Evolutionary conservation across 148 eudicot genomes (phyloP).

Genomic region (Rhododendron molle): DNA sequence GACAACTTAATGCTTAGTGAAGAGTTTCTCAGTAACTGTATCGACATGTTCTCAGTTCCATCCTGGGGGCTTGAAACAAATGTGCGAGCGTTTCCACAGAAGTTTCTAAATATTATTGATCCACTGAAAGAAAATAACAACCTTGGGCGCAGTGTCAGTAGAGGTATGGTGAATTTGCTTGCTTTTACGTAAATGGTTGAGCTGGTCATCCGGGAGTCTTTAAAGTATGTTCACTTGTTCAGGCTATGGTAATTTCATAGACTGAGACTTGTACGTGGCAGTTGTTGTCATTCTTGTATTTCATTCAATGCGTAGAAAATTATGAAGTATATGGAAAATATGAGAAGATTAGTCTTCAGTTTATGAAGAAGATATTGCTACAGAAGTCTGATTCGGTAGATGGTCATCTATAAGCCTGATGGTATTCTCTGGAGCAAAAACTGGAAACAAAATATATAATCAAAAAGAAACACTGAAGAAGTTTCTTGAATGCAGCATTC

Average conservation of each 20-base stretch:
- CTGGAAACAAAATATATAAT: neutral
- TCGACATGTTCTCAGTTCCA: constrained; percentile 41
- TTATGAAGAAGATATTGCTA: neutral
- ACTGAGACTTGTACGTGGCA: neutral
- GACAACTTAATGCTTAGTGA: constrained; percentile 30
- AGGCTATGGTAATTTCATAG: neutral
- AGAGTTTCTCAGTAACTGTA: constrained; percentile 37
- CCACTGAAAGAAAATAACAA: constrained; percentile 58
- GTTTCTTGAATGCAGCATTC: neutral
- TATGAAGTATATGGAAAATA: neutral
- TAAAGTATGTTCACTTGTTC: neutral
- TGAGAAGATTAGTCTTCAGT: neutral
- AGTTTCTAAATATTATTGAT: constrained; percentile 51
- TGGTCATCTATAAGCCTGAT: neutral
- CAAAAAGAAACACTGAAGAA: neutral
- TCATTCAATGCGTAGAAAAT: neutral
- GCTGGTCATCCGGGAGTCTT: neutral
- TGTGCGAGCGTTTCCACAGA: constrained; percentile 31
- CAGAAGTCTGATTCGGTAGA: neutral
- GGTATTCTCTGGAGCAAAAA: neutral
- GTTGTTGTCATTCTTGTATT: neutral
- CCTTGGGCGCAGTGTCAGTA: constrained; percentile 62
- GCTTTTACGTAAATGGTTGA: neutral
- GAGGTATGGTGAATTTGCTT: constrained; percentile 30
- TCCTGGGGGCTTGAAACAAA: constrained; percentile 25